Base-by-base conservation (phyloP, 2,329 filamentous ascomycete species). In the Emydomyces testavorans region DNA sequence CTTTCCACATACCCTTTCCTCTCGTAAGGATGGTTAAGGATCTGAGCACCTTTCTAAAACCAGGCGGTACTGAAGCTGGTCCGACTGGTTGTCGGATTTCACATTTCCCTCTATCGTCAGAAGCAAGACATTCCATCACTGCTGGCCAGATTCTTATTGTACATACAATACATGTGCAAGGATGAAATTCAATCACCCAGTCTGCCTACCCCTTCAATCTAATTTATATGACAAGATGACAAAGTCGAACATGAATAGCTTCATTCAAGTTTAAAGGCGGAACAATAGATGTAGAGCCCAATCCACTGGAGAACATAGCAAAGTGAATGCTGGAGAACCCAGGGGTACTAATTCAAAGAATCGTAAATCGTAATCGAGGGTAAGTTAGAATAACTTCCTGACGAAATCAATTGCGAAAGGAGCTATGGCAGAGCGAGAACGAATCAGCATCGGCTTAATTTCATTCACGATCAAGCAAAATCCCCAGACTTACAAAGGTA, bases 401-500 rank as follows among this genome's bases (percentile, higher is more conserved):
- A 69, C 65, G 56, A 71, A 72, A 50, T 73, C 68, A 48, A 74
- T 60, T 44, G 70, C 68, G 57, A 73, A 73, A 42, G 71, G 71
- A 37, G 70, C 71, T 74, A 46, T 45, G 16, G 15, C 13, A 16
- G 20, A 34, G 18, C n/a, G 15, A 23, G 3, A 31, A 24, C 8
- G 24, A 18, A 15, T 46, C 18, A 47, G 28, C 34, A 34, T 4
- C 20, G 8, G 4, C 6, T 15, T 5, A 1, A 26, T 5, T 23
- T 5, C 6, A 26, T 5, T 23, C 7, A 7, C 18, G 7, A 13
- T 15, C 16, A 2, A 15, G 16, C 6, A 39, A 32, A 7, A 2
- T 13, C n/a, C 8, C 31, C 23, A 6, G 4, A 60, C 77, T 53
- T 72, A 82, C 78, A 79, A 43, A 81, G 69, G 65, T 81, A 81